phyloP scores from a whole-genome alignment of 2,329 filamentous ascomycete species.

The Botryosphaeria agaves region DNA sequence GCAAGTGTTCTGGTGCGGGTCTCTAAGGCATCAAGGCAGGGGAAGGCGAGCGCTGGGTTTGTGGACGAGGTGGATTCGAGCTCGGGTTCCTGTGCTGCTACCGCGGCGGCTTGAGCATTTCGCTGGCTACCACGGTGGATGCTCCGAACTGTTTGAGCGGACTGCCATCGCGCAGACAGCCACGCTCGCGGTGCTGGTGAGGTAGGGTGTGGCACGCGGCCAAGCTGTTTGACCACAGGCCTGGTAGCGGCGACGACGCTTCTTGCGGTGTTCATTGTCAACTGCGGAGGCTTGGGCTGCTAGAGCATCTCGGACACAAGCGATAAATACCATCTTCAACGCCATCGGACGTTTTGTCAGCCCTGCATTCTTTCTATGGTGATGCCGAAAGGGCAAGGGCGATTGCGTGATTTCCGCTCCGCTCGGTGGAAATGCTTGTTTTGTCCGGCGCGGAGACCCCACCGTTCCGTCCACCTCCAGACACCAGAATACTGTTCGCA shows the following conservation, averaged over 20 bases:
- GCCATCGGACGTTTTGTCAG: no score
- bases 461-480: no score
- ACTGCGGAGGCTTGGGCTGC: not conserved
- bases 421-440: no score
- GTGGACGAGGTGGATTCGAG: slow-evolving; percentile 23
- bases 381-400: no score
- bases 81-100: not conserved
- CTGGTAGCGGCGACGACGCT: not conserved
- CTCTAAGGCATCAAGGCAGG: slow-evolving; percentile 75
- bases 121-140: not conserved
- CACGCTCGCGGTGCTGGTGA: not conserved
- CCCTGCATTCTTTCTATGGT: no score
- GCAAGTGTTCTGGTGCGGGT: slow-evolving; percentile 53
- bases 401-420: no score
- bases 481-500: no score
- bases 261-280: not conserved
- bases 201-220: not conserved
- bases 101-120: not conserved
- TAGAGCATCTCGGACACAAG: no score
- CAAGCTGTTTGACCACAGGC: not conserved
- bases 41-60: slow-evolving; percentile 78
- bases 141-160: not conserved
- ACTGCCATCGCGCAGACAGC: not conserved
- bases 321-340: no score
- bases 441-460: no score